Evolutionary conservation across 352 stramenopile species (phyloP).

Genomic region (Phytophthora tentaculata): DNA sequence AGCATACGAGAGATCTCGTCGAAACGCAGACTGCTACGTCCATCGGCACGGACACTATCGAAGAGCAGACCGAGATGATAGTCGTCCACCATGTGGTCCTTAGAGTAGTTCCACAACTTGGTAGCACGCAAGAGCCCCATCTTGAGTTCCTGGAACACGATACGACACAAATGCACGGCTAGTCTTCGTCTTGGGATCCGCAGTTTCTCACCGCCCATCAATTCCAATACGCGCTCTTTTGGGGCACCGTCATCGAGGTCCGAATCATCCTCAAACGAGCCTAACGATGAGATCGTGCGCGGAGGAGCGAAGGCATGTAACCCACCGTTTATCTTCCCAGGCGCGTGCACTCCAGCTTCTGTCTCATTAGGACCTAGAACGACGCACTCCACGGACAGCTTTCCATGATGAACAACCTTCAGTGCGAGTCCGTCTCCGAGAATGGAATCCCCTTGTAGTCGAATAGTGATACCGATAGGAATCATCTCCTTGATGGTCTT

Average conservation of each 20-base stretch:
- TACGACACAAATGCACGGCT: slow-evolving; percentile 72
- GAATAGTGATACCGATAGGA: slow-evolving; percentile 83
- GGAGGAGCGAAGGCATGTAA: slow-evolving; percentile 33
- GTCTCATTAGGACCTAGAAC: slow-evolving; percentile 65
- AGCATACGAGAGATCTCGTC: slow-evolving; percentile 89
- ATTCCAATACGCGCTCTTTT: slow-evolving; percentile 71
- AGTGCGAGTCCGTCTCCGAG: slow-evolving; percentile 76
- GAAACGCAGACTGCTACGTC: slow-evolving; percentile 76
- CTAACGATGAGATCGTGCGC: slow-evolving; percentile 44
- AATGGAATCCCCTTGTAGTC: slow-evolving; percentile 79
- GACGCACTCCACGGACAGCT: slow-evolving; percentile 85
- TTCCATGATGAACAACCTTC: slow-evolving; percentile 85
- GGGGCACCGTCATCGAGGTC: slow-evolving; percentile 34
- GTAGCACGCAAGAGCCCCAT: slow-evolving; percentile 75
- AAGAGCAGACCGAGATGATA: slow-evolving; percentile 87
- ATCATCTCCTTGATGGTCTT: slow-evolving; percentile 92
- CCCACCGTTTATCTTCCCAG: slow-evolving; percentile 16
- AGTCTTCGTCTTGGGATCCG: slow-evolving; percentile 81
- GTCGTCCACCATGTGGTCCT: slow-evolving; percentile 80
- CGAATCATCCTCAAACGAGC: slow-evolving; percentile 50
- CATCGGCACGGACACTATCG: slow-evolving; percentile 74
- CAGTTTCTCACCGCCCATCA: slow-evolving; percentile 86
- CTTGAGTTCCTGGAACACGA: slow-evolving; percentile 76
- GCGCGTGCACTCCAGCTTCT: slow-evolving; percentile 6
- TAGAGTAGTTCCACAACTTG: slow-evolving; percentile 86